Base-by-base conservation (phyloP, 2,329 filamentous ascomycete genomes). In the Ciborinia camelliae region DNA sequence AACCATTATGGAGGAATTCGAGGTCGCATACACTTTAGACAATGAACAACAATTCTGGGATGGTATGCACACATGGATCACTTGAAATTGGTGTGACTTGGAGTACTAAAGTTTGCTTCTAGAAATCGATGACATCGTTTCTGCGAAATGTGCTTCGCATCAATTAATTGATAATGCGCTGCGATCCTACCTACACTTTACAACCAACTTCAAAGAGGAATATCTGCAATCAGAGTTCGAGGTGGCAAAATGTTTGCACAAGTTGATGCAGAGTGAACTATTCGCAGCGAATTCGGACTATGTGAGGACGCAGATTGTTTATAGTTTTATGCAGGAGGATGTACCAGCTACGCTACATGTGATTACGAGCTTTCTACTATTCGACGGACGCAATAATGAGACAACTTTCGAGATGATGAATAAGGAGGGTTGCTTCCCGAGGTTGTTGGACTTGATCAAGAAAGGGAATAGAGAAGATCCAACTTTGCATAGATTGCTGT, bases 301-400 rank as follows among this genome's bases (percentile, higher is more conserved):
- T 78, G 90, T 98, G 68, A 90, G 94, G 68, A 90, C 86, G 52
- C 95, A 98, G 79, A 92, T 99, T 73, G 87, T 98, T 69, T 92
- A 96, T 77, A 93, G 92, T 76, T 81, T 99, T 61, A 79, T 97
- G 70, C 83, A 97, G 82, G 95, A 98, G 78, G 93, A 97, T 73
- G 91, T 96, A 70, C 79, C 85, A 23, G 85, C 86, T 41, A 86
- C 88, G n/a, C 81, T 99, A 54, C 90, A 96, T 76, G 83, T 92
- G 66, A 91, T 96, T 66, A 85, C 89, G 30, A 92, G 89, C 67
- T 88, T 97, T 72, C 83, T 99, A 41, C 85, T 98, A 28, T 89
- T 94, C 72, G 93, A 98, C 76, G 95, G 94, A 51, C 88, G 89
- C 66, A 80, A 84, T 51, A 86, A 94, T 75, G 92, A 96, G 73